Percentiles rank a stretch among this genome's conserved stretches.
phyloP scores from a whole-genome alignment of 2,329 filamentous ascomycete species.

The Trichoderma sp. region DNA sequence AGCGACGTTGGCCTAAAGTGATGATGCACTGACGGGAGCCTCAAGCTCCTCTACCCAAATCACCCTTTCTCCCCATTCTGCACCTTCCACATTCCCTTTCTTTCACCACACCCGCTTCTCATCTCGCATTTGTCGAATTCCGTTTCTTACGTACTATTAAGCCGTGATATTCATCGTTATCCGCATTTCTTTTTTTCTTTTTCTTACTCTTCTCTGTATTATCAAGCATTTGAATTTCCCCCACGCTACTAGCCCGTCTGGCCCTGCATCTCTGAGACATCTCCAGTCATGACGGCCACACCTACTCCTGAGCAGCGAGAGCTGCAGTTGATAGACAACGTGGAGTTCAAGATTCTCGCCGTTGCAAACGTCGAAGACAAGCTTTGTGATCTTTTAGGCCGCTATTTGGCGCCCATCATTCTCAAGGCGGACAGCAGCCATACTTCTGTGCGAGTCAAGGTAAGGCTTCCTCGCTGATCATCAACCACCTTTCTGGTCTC shows the following conservation, averaged over 20 bases:
- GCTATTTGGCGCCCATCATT: slow-evolving; percentile 78
- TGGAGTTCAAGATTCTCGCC: slow-evolving; percentile 77
- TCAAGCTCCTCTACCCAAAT: slow-evolving; percentile 4
- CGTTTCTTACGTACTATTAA: background rate
- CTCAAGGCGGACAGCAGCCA: slow-evolving; percentile 85
- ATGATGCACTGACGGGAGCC: slow-evolving; percentile 22
- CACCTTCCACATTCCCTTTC: background rate
- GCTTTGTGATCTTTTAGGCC: slow-evolving; percentile 74
- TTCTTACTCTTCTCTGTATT: background rate
- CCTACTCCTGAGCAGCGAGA: slow-evolving; percentile 65
- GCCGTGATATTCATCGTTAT: background rate
- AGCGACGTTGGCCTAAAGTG: slow-evolving; percentile 19
- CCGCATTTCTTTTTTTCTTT: background rate
- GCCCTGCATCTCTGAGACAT: background rate
- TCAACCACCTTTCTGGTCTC: background rate
- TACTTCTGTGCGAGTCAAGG: slow-evolving; percentile 76
- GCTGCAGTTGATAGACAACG: slow-evolving; percentile 78
- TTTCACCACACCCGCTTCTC: background rate
- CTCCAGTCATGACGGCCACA: slow-evolving; percentile 38
- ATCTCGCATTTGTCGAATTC: background rate
- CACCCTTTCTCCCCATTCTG: background rate
- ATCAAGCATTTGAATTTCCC: slow-evolving; percentile 1
- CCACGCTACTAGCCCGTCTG: background rate
- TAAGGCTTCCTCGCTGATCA: slow-evolving; percentile 35
- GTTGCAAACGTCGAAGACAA: slow-evolving; percentile 83